Evolutionary conservation across 73 alveolate species (phyloP).

Genomic region (Stentor coeruleus): DNA sequence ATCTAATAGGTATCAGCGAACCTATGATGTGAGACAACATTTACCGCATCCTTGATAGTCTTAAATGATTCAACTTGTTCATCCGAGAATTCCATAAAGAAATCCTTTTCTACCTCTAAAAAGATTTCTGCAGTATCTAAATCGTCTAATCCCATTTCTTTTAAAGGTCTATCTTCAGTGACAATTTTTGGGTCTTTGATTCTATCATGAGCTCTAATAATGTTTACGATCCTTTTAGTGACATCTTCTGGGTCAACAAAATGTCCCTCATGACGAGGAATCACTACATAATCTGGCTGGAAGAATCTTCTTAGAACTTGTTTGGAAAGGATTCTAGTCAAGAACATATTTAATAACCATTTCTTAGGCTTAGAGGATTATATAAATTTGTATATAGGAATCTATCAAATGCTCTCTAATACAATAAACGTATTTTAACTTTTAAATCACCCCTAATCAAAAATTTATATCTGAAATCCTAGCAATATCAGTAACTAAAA

Average conservation of each 20-base stretch:
- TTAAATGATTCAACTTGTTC: slow-evolving; percentile 52
- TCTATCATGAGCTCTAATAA: slow-evolving; percentile 59
- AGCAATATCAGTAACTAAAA: too few relatives aligned
- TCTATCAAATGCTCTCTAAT: too few relatives aligned
- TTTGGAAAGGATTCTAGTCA: neutral
- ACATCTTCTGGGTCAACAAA: slow-evolving; percentile 60
- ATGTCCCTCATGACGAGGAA: slow-evolving; percentile 61
- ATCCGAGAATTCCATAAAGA: slow-evolving; percentile 52
- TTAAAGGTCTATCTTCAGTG: slow-evolving; percentile 41
- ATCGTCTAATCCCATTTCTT: slow-evolving; percentile 48
- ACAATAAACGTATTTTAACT: too few relatives aligned
- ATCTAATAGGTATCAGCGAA: slow-evolving; percentile 23
- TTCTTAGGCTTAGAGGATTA: too few relatives aligned
- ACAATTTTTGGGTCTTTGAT: slow-evolving; percentile 49
- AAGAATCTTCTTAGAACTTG: slow-evolving; percentile 25
- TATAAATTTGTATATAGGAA: too few relatives aligned
- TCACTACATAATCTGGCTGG: slow-evolving; percentile 48
- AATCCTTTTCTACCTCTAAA: slow-evolving; percentile 56
- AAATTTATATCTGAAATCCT: too few relatives aligned
- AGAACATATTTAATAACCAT: slow-evolving; percentile 11
- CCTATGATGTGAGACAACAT: slow-evolving; percentile 33
- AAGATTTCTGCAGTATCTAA: slow-evolving; percentile 54
- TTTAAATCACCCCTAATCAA: too few relatives aligned
- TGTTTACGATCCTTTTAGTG: slow-evolving; percentile 39
- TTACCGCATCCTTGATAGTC: slow-evolving; percentile 52